Base-by-base conservation (phyloP, 371 early-diverging fungal genomes). In the Coemansia linderi region DNA sequence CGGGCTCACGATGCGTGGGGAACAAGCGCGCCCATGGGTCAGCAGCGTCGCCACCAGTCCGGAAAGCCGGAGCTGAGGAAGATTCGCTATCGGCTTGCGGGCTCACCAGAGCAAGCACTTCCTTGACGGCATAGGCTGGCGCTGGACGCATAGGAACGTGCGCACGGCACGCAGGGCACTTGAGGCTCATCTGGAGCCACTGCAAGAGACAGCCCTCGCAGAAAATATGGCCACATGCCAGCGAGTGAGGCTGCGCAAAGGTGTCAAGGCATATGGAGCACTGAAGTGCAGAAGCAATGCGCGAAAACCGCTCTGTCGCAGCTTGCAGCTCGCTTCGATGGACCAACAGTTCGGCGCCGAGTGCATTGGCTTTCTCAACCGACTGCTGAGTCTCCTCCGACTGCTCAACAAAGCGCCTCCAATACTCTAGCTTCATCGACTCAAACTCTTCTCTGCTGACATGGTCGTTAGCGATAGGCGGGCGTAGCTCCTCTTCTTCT, bases 161-260 rank as follows among this genome's bases (percentile, higher is more conserved):
- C 1, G 66, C 59, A 9, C 79, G 66, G 40, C 79, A 79, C 17
- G 63, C 59, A 12, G 79, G 79, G 27, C 79, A 79, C 40, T 61
- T 56, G 37, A 44, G 60, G 43, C 50, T 70, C 19, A 19, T 59
- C 9, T 33, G 33, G 22, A 79, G 62, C 79, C 79, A 79, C 50
- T 67, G 63, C 56, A 52, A 40, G 19, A 74, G 63, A 17, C 79
- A 79, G 13, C 33, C 63, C 38, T 44, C 59, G 67, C 79, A 79
- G 43, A 74, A 79, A 19, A 68, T 65, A 50, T 79, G 79, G 7
- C 79, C 79, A 37, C 79, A 79, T 17, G 46, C 70, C n/a, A 79
- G 71, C 24, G 74, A 62, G 33, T 65, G 68, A 9, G 79, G 74
- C 39, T 65, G 61, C 0, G 58, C 31, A 33, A 70, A 68, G 29